Evolutionary conservation across 2,329 filamentous ascomycete genomes (phyloP).

Genomic region (Fonsecaea monophora): DNA sequence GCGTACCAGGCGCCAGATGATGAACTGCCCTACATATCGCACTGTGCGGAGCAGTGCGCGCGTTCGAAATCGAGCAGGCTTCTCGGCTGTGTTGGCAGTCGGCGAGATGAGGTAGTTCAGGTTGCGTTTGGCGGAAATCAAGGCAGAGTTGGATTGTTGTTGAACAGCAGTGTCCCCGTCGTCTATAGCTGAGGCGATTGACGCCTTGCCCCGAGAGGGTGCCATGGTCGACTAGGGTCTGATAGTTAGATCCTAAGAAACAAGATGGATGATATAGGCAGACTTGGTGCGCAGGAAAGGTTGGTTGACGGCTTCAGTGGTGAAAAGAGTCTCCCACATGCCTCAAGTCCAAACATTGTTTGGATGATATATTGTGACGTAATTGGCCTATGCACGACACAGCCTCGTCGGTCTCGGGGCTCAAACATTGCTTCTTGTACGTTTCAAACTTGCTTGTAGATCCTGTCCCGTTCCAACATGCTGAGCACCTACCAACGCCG

Average conservation of each 20-base stretch:
- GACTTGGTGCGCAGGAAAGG: neutral
- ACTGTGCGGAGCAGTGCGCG: conserved; percentile 39
- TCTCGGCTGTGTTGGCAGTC: conserved; percentile 15
- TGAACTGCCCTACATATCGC: conserved; percentile 36
- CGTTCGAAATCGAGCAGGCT: conserved; percentile 35
- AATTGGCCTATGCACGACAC: neutral
- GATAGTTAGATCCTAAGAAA: neutral
- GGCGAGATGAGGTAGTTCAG: conserved; percentile 38
- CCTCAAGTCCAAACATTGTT: no score
- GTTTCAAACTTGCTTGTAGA: neutral
- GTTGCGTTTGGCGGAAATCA: conserved; percentile 37
- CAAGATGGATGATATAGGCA: neutral
- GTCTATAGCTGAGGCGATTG: neutral
- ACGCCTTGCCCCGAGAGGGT: conserved; percentile 21
- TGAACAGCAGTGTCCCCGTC: conserved; percentile 32
- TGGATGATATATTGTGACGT: neutral
- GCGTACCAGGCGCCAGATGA: conserved; percentile 40
- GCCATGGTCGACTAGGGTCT: conserved; percentile 15
- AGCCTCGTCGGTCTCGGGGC: neutral
- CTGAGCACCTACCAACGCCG: neutral
- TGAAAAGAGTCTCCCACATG: neutral
- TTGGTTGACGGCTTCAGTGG: neutral
- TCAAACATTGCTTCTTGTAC: neutral
- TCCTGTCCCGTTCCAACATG: neutral
- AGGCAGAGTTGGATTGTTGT: conserved; percentile 38